These are phyloP conservation scores for Przewalskia tangutica DNA, from an alignment of 257 asterid species.

Conservation along the genomic window DNA sequence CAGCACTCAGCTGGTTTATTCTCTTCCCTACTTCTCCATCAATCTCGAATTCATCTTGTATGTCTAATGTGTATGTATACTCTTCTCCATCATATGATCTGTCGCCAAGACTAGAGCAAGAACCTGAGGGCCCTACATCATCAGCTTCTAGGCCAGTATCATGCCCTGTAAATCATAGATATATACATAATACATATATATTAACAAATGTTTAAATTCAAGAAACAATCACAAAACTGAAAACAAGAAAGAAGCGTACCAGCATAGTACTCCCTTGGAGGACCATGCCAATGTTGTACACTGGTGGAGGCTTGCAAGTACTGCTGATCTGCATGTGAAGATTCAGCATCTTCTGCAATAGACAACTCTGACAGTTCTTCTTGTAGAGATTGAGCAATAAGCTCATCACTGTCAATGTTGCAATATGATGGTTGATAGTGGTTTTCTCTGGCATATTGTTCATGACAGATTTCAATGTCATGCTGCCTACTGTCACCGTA, in stretches of 20 bases:
- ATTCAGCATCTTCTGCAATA: conserved; percentile 45
- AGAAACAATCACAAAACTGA: neutral
- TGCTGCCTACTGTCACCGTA: conserved; percentile 63
- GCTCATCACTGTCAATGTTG: conserved; percentile 46
- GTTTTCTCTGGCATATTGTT: conserved; percentile 42
- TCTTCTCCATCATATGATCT: conserved; percentile 61
- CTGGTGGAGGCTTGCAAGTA: conserved; percentile 29
- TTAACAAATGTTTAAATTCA: conserved; percentile 1
- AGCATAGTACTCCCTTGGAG: conserved; percentile 38
- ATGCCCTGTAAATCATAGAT: conserved; percentile 24
- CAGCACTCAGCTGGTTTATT: conserved; percentile 62
- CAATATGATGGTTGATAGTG: conserved; percentile 19
- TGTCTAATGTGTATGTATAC: conserved; percentile 47
- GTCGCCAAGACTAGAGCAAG: conserved; percentile 69
- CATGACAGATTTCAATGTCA: conserved; percentile 58
- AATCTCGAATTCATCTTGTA: conserved; percentile 64
- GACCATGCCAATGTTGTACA: conserved; percentile 44
- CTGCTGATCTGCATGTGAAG: conserved; percentile 32
- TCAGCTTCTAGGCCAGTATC: conserved; percentile 38
- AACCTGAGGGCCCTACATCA: conserved; percentile 37
- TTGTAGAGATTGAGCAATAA: conserved; percentile 42
- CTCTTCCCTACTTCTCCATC: conserved; percentile 94
- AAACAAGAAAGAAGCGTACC: conserved; percentile 25
- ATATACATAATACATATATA: neutral
- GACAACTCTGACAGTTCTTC: conserved; percentile 55